Evolutionary conservation across 306 rosid genomes (phyloP).

Genomic region (Fragaria vesca): DNA sequence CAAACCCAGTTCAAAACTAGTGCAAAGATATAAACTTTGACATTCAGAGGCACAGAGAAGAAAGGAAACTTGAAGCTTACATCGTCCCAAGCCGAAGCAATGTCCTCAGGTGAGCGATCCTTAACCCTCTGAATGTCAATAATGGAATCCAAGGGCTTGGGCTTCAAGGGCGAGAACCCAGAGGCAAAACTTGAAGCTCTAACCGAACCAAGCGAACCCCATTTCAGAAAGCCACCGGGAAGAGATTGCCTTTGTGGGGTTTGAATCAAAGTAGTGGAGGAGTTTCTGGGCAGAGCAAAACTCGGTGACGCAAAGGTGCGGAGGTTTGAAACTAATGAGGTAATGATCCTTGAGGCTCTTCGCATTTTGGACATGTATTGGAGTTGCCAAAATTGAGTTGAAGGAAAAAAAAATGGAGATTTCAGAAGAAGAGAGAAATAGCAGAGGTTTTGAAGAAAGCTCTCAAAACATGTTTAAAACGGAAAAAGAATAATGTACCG

Average conservation of each 20-base stretch:
- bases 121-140: conserved; percentile 63
- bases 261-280: conserved; percentile 33
- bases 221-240: conserved; percentile 54
- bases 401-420: background rate
- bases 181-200: conserved; percentile 69
- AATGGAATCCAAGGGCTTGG: conserved; percentile 74
- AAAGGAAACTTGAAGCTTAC: conserved; percentile 42
- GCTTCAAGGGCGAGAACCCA: conserved; percentile 79
- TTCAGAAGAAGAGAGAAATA: too few species aligned
- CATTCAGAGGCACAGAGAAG: background rate
- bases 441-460: too few species aligned
- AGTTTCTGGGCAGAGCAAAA: conserved; percentile 8
- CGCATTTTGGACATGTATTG: conserved; percentile 37
- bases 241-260: conserved; percentile 38
- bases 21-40: background rate
- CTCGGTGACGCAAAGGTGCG: conserved; percentile 17
- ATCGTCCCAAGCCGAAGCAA: conserved; percentile 86
- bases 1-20: background rate
- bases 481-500: too few species aligned
- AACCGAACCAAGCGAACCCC: conserved; percentile 71
- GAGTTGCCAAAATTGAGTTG: background rate
- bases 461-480: too few species aligned
- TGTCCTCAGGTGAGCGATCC: conserved; percentile 68
- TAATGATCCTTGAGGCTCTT: conserved; percentile 35
- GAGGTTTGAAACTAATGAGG: conserved; percentile 19